phyloP scores from a whole-genome alignment of 169 alveolate species.

The Babesia bigemina region DNA sequence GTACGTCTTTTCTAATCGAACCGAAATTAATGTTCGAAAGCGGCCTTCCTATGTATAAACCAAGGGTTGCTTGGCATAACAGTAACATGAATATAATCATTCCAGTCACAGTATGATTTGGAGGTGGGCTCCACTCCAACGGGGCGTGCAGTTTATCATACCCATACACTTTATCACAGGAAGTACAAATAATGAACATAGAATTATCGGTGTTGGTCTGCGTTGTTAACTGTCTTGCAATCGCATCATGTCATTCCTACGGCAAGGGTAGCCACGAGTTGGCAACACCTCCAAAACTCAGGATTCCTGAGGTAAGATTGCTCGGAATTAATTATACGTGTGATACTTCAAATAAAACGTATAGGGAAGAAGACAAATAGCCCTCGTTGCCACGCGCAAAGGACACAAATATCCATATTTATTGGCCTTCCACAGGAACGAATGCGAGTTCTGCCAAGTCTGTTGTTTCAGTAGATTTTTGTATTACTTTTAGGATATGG shows the following conservation, averaged over 20 bases:
- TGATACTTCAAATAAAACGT: background rate
- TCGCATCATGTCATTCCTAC: constrained; percentile 9
- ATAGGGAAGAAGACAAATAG: constrained; percentile 7
- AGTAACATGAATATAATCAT: background rate
- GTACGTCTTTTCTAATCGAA: background rate
- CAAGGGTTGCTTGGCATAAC: background rate
- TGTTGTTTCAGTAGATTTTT: constrained; percentile 25
- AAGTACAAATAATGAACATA: constrained; percentile 1
- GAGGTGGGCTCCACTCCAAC: background rate
- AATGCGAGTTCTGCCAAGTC: constrained; percentile 76
- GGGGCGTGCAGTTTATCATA: background rate
- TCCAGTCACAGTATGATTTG: background rate
- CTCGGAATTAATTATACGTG: too few species aligned
- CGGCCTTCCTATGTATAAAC: constrained; percentile 1
- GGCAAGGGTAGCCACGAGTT: background rate
- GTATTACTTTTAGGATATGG: constrained; percentile 57
- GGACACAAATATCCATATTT: constrained; percentile 72
- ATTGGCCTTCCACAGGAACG: constrained; percentile 73
- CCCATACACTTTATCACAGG: background rate
- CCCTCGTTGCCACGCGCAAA: constrained; percentile 39
- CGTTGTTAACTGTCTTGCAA: background rate
- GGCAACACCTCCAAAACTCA: background rate
- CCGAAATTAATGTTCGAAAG: background rate
- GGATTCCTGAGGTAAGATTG: constrained; percentile 21
- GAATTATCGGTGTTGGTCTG: background rate